phyloP scores from a whole-genome alignment of 495 filamentous ascomycete species.

The Ascodesmis nigricans region DNA sequence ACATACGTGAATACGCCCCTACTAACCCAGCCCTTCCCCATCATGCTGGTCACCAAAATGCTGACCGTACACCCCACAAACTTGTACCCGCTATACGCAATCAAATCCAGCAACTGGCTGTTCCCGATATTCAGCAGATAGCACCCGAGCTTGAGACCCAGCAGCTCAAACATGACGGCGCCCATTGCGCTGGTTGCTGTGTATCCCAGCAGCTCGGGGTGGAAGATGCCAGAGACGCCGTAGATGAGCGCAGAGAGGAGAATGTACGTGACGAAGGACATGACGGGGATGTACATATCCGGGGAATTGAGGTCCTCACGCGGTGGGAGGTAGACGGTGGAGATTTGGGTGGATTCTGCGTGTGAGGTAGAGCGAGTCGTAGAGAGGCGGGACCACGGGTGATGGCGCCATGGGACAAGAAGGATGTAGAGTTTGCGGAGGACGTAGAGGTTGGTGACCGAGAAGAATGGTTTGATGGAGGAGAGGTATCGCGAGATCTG shows the following conservation, averaged over 20 bases:
- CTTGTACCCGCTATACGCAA: slow-evolving; percentile 96
- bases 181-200: slow-evolving; percentile 70
- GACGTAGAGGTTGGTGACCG: slow-evolving; percentile 82
- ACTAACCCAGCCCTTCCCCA: slow-evolving; percentile 53
- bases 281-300: slow-evolving; percentile 95
- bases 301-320: slow-evolving; percentile 92
- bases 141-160: slow-evolving; percentile 72
- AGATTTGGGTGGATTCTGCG: slow-evolving; percentile 37
- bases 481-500: slow-evolving; percentile 84
- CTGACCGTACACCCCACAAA: slow-evolving; percentile 91
- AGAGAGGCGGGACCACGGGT: slow-evolving; percentile 63
- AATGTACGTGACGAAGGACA: slow-evolving; percentile 93
- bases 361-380: slow-evolving; percentile 27
- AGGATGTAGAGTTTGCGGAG: slow-evolving; percentile 68
- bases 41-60: slow-evolving; percentile 48
- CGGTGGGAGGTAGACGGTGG: slow-evolving; percentile 80
- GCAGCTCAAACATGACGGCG: slow-evolving; percentile 66
- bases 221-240: slow-evolving; percentile 77
- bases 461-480: slow-evolving; percentile 91
- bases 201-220: slow-evolving; percentile 76
- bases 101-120: slow-evolving; percentile 62
- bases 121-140: slow-evolving; percentile 86
- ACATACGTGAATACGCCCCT: slow-evolving; percentile 81
- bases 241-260: slow-evolving; percentile 75
- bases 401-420: slow-evolving; percentile 91